phyloP scores from a whole-genome alignment of 305 asterid species.

The Solanum hybrid region DNA sequence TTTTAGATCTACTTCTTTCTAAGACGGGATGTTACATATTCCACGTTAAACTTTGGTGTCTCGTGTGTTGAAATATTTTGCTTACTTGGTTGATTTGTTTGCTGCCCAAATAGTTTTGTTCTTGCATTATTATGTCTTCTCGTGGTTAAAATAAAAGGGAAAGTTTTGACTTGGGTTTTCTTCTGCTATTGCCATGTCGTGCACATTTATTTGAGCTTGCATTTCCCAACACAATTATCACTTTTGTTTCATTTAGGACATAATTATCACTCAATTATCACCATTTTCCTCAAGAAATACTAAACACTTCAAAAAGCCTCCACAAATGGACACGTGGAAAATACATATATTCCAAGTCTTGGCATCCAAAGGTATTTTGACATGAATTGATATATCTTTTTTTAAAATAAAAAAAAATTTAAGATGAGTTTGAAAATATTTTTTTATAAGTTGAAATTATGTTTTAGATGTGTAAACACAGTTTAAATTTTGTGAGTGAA shows the following conservation, averaged over 20 bases:
- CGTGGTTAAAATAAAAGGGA: not conserved
- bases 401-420: too few species aligned
- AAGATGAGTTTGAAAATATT: not conserved
- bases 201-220: not conserved
- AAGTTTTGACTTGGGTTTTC: not conserved
- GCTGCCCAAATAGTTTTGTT: not conserved
- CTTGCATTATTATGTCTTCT: not conserved
- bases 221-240: not conserved
- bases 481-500: too few species aligned
- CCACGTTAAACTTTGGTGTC: not conserved
- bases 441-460: too few species aligned
- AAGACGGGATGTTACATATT: too few species aligned
- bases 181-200: not conserved
- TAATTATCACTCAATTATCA: not conserved
- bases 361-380: not conserved
- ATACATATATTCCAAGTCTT: not conserved
- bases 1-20: too few species aligned
- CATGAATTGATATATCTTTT: not conserved
- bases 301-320: not conserved
- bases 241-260: not conserved
- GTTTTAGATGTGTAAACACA: too few species aligned
- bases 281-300: not conserved
- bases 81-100: not conserved
- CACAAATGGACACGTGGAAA: not conserved
- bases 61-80: not conserved